Evolutionary conservation across 2,329 filamentous ascomycete genomes (phyloP).

Genomic region (Paradendryphiella salina): DNA sequence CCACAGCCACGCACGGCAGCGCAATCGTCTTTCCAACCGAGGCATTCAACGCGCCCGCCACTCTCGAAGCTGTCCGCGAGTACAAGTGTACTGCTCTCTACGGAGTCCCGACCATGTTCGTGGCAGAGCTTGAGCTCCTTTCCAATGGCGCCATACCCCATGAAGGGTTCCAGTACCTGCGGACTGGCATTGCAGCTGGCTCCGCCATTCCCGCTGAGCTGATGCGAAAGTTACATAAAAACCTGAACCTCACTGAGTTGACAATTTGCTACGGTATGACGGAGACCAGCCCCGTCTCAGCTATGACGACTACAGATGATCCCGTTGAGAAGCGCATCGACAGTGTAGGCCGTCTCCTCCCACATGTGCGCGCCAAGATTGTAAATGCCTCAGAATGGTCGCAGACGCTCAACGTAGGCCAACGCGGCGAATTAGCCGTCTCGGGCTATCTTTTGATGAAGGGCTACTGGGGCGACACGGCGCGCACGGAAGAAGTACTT

Average conservation of each 20-base stretch:
- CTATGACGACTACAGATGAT: constrained; percentile 81
- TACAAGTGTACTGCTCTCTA: constrained; percentile 72
- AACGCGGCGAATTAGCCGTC: constrained; percentile 79
- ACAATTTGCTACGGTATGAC: constrained; percentile 98
- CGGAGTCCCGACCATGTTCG: constrained; percentile 93
- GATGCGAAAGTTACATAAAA: constrained; percentile 74
- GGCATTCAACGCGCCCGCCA: constrained; percentile 78
- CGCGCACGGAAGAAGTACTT: constrained; percentile 69
- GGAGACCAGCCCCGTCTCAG: constrained; percentile 74
- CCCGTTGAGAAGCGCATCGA: constrained; percentile 72
- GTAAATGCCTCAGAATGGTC: constrained; percentile 68
- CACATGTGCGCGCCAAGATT: constrained; percentile 78
- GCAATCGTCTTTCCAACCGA: constrained; percentile 84
- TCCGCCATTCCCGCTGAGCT: constrained; percentile 80
- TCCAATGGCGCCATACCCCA: constrained; percentile 52
- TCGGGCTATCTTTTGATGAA: constrained; percentile 88
- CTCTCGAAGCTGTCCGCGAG: constrained; percentile 66
- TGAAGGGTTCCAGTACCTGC: constrained; percentile 64
- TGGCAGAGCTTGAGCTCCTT: constrained; percentile 81
- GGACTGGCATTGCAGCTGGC: constrained; percentile 91
- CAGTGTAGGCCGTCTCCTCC: constrained; percentile 78
- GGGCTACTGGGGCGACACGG: constrained; percentile 80
- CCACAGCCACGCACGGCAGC: constrained; percentile 81
- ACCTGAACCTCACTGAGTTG: constrained; percentile 75
- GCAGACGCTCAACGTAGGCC: constrained; percentile 63